Percentiles rank a stretch among this genome's conserved stretches.
phyloP scores from a whole-genome alignment of 139 green algal species.

The Spirogloea muscicola region DNA sequence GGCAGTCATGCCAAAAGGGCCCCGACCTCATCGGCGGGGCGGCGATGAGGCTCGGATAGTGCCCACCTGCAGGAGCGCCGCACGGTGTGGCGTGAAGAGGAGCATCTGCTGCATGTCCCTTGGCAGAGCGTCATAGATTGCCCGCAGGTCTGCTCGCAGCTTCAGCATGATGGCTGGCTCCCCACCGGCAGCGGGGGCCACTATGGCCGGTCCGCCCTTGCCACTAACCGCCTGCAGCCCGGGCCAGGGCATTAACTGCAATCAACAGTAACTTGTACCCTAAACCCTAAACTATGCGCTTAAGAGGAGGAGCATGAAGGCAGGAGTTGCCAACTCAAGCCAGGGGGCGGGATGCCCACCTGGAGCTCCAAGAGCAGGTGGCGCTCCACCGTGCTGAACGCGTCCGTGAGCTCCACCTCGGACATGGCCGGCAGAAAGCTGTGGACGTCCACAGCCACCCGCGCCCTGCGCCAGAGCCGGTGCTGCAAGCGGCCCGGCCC shows the following conservation, averaged over 20 bases:
- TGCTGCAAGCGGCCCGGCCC: no score
- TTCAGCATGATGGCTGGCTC: conserved; percentile 2
- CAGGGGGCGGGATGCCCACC: background rate
- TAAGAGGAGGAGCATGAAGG: no score
- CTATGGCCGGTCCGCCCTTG: no score
- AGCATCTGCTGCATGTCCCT: conserved; percentile 41
- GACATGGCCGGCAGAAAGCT: conserved; percentile 6
- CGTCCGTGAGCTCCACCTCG: conserved; percentile 33
- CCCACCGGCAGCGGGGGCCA: no score
- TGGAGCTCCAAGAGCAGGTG: conserved; percentile 19
- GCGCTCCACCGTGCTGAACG: conserved; percentile 21
- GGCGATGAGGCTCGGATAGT: no score
- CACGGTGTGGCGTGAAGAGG: conserved; percentile 1
- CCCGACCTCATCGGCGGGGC: no score
- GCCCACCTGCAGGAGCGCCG: conserved; percentile 5
- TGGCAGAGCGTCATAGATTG: conserved; percentile 20
- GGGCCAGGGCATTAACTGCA: no score
- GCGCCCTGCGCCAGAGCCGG: conserved; percentile 16
- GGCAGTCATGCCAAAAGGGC: no score
- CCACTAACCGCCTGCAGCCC: no score
- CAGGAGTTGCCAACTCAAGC: background rate
- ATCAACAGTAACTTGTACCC: no score
- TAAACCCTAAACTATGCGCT: no score
- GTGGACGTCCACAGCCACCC: conserved; percentile 13
- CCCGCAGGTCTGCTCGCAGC: conserved; percentile 24